Conservation (phyloP, 2,329 filamentous ascomycete species). For the Colletotrichum tamarilloi region DNA sequence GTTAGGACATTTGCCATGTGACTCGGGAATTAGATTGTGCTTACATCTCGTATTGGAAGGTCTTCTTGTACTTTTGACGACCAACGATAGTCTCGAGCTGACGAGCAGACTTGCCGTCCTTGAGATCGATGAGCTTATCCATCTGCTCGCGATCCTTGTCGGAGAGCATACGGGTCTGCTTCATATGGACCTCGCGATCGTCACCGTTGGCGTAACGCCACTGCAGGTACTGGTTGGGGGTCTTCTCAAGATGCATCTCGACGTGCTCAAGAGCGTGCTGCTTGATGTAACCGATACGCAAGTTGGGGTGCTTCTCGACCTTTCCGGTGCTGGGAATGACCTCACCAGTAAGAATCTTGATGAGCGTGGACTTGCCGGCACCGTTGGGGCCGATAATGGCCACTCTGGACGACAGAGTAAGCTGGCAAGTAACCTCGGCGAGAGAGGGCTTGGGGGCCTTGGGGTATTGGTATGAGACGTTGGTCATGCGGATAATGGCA, state of each 20-base stretch:
- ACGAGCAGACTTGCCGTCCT: slow-evolving; percentile 81
- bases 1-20: slow-evolving; percentile 41
- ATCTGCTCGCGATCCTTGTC: slow-evolving; percentile 89
- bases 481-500: slow-evolving; percentile 94
- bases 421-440: slow-evolving; percentile 84
- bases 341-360: slow-evolving; percentile 96
- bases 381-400: slow-evolving; percentile 98
- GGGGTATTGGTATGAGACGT: slow-evolving; percentile 95
- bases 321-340: slow-evolving; percentile 83
- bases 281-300: slow-evolving; percentile 99
- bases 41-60: slow-evolving; percentile 96
- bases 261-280: slow-evolving; percentile 99
- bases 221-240: slow-evolving; percentile 97
- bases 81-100: slow-evolving; percentile 92
- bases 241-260: slow-evolving; percentile 99
- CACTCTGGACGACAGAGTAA: slow-evolving; percentile 90
- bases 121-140: slow-evolving; percentile 88
- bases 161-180: slow-evolving; percentile 93
- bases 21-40: slow-evolving; percentile 42
- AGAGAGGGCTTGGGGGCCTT: slow-evolving; percentile 89
- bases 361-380: slow-evolving; percentile 97
- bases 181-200: slow-evolving; percentile 96
- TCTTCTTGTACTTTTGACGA: slow-evolving; percentile 99
- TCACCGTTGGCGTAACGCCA: slow-evolving; percentile 99
- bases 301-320: slow-evolving; percentile 98